Base-by-base conservation (phyloP, 2,329 filamentous ascomycete genomes). In the Trichophyton benhamiae region DNA sequence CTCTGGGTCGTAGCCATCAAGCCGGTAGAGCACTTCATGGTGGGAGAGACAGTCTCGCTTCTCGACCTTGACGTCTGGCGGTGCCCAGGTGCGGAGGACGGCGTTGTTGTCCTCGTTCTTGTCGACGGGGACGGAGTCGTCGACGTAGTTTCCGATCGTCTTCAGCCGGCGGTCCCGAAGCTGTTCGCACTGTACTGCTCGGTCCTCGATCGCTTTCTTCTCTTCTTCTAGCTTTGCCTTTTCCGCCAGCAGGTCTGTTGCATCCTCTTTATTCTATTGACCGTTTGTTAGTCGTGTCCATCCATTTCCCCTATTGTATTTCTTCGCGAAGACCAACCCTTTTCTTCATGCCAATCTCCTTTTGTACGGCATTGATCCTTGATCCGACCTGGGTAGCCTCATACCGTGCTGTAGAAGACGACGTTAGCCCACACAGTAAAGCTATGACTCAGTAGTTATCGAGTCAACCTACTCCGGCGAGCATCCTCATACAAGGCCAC, bases 1-100 rank as follows among this genome's bases (percentile, higher is more conserved):
- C 71, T 96, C 90, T 0, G 90, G 88, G 72, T 97, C 94, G 72
- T 95, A 96, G 60, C 92, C 91, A 68, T 94, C 90, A 65, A 97
- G 78, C 68, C 90, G 83, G 62, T 87, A 85, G 63, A 97, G 83
- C 60, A 99, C 91, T 73, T 97, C 92, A 75, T 99, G 94, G 75
- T 99, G 94, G 59, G 91, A 96, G 64, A 97, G 86, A 65, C 80
- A 82, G 62, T 87, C 81, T 68, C 84, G 83, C 80, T 91, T 91
- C 76, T 91, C 84, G 57, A 88, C 83, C 22, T 78, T 81, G 62
- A 86, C 81, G 60, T 86, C 86, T 67, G 90, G 85, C 0, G 92
- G 92, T 3, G 84, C 83, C 91, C 91, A 99, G 33, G 82, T 87
- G 69, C 85, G 83, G 68, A 89, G 79, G 36, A 91, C 75, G 48